phyloP scores from a whole-genome alignment of 306 rosid species.

The Astragalus membranaceus region DNA sequence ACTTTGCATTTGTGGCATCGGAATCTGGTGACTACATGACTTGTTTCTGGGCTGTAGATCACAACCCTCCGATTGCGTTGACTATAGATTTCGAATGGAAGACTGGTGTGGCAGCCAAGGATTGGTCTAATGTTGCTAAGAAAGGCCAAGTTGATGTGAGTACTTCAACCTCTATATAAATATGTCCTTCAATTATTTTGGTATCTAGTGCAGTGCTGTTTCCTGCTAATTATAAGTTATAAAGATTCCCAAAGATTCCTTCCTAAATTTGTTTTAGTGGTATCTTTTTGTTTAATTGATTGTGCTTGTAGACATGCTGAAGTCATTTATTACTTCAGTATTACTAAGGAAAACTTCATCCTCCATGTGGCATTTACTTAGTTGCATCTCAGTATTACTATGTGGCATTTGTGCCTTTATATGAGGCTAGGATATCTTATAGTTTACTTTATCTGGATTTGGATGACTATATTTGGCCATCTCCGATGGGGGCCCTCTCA shows the following conservation, averaged over 20 bases:
- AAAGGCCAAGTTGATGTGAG: slow-evolving; percentile 90
- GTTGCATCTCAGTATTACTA: background rate
- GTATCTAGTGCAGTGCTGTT: background rate
- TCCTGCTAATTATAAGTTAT: background rate
- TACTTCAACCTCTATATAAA: background rate
- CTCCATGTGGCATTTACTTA: too few relatives aligned
- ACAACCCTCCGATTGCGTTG: slow-evolving; percentile 46
- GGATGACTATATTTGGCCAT: background rate
- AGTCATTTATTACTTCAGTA: background rate
- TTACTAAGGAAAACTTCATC: too few relatives aligned
- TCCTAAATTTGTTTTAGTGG: background rate
- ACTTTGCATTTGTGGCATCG: slow-evolving; percentile 58
- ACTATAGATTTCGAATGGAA: slow-evolving; percentile 86
- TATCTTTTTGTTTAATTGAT: background rate
- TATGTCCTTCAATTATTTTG: background rate
- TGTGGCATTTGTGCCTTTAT: slow-evolving; percentile 5
- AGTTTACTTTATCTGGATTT: background rate
- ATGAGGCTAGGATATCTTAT: background rate
- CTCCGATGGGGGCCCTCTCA: too few relatives aligned
- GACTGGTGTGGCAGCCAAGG: slow-evolving; percentile 89
- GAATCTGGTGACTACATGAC: slow-evolving; percentile 89
- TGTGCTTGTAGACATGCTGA: background rate
- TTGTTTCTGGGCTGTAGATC: slow-evolving; percentile 76
- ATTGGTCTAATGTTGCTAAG: slow-evolving; percentile 94
- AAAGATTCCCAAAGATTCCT: background rate